A percentile compares a stretch with the other conserved stretches of the same genome.
Conservation (phyloP, 2,329 filamentous ascomycete genomes). For the Talaromyces sp. region DNA sequence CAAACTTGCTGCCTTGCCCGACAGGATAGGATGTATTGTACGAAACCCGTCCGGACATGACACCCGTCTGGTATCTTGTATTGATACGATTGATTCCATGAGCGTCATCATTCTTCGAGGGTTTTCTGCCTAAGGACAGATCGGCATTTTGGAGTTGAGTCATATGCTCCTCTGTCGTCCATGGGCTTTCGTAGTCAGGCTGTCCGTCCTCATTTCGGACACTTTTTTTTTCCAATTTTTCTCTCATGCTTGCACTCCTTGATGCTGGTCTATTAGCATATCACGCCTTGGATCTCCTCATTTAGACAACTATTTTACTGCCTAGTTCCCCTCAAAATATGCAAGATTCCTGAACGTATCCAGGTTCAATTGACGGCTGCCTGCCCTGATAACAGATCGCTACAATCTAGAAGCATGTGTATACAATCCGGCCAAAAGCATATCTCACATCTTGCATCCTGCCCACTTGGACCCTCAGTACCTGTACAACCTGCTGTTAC, state of each 20-base stretch:
- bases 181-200: neutral
- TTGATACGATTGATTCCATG: constrained; percentile 2
- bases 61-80: neutral
- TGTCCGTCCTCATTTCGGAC: neutral
- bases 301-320: neutral
- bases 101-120: neutral
- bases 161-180: neutral
- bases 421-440: neutral
- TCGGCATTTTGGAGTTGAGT: neutral
- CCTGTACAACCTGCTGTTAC: no score
- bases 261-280: neutral
- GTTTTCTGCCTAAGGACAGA: neutral
- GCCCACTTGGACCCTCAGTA: neutral
- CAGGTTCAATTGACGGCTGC: neutral
- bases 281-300: neutral
- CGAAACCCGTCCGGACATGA: constrained; percentile 1
- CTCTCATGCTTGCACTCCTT: neutral
- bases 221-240: neutral
- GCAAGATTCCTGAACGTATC: neutral
- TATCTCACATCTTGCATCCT: neutral
- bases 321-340: neutral
- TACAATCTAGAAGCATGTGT: neutral
- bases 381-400: neutral
- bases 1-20: neutral
- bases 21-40: constrained; percentile 1